A percentile compares a stretch with the other conserved stretches of the same genome.
Conservation (phyloP, 495 filamentous ascomycete genomes). For the Hypoxylon trugodes region DNA sequence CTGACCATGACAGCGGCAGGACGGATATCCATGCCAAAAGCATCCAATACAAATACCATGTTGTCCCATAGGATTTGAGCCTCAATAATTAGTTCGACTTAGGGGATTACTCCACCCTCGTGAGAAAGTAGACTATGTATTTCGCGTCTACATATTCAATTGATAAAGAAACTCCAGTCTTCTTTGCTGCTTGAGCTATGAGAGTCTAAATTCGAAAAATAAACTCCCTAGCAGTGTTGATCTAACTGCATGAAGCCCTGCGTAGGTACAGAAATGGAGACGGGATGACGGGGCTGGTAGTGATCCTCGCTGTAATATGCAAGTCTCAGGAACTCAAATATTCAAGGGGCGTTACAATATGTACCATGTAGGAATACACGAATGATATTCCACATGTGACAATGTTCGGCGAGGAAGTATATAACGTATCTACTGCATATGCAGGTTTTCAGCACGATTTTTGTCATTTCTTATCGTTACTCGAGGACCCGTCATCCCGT, state of each 20-base stretch:
- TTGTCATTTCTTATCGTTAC: background rate
- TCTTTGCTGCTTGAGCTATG: too few species aligned
- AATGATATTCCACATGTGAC: too few species aligned
- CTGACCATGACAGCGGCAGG: background rate
- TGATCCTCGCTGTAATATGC: background rate
- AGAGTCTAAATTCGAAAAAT: too few species aligned
- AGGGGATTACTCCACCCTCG: too few species aligned
- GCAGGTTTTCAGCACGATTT: constrained; percentile 13
- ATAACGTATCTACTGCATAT: background rate
- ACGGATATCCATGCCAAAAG: background rate
- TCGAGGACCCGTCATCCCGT: background rate
- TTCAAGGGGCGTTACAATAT: too few species aligned
- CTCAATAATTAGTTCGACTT: too few species aligned
- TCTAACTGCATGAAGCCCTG: background rate
- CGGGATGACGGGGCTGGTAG: background rate
- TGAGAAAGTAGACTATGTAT: too few species aligned
- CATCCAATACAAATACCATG: background rate
- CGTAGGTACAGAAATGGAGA: background rate
- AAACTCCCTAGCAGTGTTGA: background rate
- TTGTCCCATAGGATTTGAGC: too few species aligned
- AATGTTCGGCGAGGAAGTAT: constrained; percentile 5
- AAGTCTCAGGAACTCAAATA: constrained; percentile 6
- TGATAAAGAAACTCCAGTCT: too few species aligned
- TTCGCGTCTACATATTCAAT: too few species aligned
- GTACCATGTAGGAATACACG: too few species aligned